Base-by-base conservation (phyloP, 768 basidiomycete genomes). In the Trametes sanguinea region DNA sequence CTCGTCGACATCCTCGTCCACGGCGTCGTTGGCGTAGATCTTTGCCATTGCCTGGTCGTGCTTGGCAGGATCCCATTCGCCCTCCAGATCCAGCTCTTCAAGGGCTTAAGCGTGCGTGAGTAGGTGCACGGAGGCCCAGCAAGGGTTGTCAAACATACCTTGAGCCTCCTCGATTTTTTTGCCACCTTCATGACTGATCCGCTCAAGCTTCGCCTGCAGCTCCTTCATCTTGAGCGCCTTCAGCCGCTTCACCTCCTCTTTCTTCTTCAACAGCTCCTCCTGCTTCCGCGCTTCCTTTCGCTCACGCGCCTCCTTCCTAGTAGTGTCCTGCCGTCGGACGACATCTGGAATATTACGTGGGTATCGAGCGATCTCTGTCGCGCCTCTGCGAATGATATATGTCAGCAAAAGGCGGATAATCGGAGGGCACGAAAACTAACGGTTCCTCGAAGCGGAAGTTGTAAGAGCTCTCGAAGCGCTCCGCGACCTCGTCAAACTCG, bases 391-490 rank as follows among this genome's bases (percentile, higher is more conserved):
- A 50, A 46, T 67, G 70, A 72, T 8, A 40, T 61, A 11, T 62
- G 59, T 56, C 17, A 42, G 13, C 46, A 29, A 45, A 35, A 3
- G 2, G 6, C 8, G 16, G 16, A 22, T 35, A 11, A 14, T 44
- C 45, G 4, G n/a, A 39, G 9, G 14, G 16, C 33, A 62, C 35
- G 22, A 30, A 16, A 29, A 86, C 94, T 69, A 69, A 94, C 85
- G 92, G 90, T 75, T 99, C 96, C 74, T 99, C 96, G 73, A 94
- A 99, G 55, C 97, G 87, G 77, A 97, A 97, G 74, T 98, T 98
- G 77, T 98, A 99, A 14, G 90, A 91, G n/a, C 85, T 86, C 76
- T 99, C 97, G 66, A 98, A 99, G 46, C 85, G 85, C 32, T 97
- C 95, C 5, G 87, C 90, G 64, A 92, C 86, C 46, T 96, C 93